Base-by-base conservation (phyloP, 805 yeast species). In the Wickerhamiella nectarea region DNA sequence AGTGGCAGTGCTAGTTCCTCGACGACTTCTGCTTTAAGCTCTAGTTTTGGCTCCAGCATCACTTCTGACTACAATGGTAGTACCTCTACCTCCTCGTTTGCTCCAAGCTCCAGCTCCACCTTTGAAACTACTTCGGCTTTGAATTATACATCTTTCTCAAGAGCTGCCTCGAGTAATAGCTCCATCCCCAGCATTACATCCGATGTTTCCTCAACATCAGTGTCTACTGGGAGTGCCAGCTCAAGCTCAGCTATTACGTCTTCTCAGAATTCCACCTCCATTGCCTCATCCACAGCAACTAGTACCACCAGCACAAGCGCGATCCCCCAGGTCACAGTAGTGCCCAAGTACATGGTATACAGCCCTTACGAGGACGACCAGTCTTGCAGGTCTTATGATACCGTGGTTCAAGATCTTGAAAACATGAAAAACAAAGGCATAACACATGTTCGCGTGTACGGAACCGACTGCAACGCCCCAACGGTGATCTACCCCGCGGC, bases 381-480 rank as follows among this genome's bases (percentile, higher is more conserved):
- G 26, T 50, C 72, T 2, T 86, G 96, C 66, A 86, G 83, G 58
- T 67, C 65, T 47, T 61, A 68, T 36, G 64, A 56, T 44, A 57
- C 71, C 11, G 81, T 87, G 35, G 46, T 59, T 38, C 48, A 64
- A 17, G 95, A 87, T 60, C 66, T 87, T 47, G 51, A 65, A 24
- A 54, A 64, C 48, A 80, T 87, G 53, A 56, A 62, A 20, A 58
- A 71, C 45, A 76, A 74, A 56, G 82, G 85, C 44, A 77, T 86
- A 53, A 57, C 63, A 31, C 71, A 71, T 42, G 64, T 87, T 43
- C 76, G 96, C 66, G 59, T 84, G 43, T 87, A 87, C 58, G 94
- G 94, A 53, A 80, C 83, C 46, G 96, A 87, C 61, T 87, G 96
- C 66, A 69, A 73, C 58, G 72, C 80, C 20, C 62, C 82, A 38